Evolutionary conservation across 805 yeast species (phyloP), one percentile per base, ranked within the genome.

Genomic region (Schizosaccharomyces octosporus): DNA sequence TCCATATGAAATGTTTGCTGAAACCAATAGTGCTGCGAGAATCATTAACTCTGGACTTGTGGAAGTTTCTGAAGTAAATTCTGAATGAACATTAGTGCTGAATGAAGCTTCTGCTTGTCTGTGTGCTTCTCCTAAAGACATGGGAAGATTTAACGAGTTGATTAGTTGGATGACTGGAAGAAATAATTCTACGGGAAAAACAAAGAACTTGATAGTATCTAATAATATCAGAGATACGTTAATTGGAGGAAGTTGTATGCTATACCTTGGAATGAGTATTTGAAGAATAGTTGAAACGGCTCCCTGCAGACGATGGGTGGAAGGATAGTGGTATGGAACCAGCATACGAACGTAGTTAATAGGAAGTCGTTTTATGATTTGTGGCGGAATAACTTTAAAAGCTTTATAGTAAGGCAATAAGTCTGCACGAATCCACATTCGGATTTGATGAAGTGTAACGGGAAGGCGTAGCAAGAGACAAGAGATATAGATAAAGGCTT

Each of bases 381-480:
- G 19, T 1, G n/a, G 6, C 2, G 57, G 60, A 29, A 41, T 27
- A 9, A 9, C 19, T 19, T 57, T 41, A 57, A n/a, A 36, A 15
- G 48, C 43, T 15, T 36, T 24, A 21, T 29, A 29, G 21, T 57
- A 57, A 19, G 60, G 60, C 19, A 57, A 5, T 21, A 9, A 32
- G n/a, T 41, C 27, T 57, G 43, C 21, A 11, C 17, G 5, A 6
- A 31, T 36, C 45, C 43, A 57, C 9, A 5, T 15, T 21, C 21
- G 29, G 29, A 57, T 31, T 21, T 57, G 21, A 36, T 19, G 27
- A 36, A 36, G n/a, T 2, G 60, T 57, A 19, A 39, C 5, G 27
- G 60, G 60, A 31, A 57, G 60, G 6, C 60, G 43, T 21, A 57
- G n/a, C 19, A 57, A 36, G n/a, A 57, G 19, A 57, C 43, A 39